These are phyloP conservation scores for Tephrocybe rancida DNA, from an alignment of 768 basidiomycete species.

Conservation along the genomic window DNA sequence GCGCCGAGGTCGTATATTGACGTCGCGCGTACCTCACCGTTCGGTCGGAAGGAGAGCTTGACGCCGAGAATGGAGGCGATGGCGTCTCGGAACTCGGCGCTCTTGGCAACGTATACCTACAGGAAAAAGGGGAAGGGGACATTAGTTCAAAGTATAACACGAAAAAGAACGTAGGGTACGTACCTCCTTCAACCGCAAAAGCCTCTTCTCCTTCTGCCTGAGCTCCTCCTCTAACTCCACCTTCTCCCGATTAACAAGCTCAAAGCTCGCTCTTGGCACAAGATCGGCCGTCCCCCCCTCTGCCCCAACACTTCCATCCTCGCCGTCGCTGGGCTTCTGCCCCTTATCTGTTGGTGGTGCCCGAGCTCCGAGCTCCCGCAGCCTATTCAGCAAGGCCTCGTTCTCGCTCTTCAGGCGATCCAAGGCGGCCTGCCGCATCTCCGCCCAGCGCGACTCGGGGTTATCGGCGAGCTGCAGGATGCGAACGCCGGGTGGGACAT, in stretches of 20 bases:
- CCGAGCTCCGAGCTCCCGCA: slow-evolving; percentile 53
- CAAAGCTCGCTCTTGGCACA: slow-evolving; percentile 82
- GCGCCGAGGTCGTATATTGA: slow-evolving; percentile 88
- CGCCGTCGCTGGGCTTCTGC: too few species aligned
- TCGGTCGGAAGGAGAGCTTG: slow-evolving; percentile 89
- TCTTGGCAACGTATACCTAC: slow-evolving; percentile 83
- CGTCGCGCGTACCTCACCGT: slow-evolving; percentile 88
- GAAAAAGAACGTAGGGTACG: slow-evolving; percentile 5
- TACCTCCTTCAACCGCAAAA: slow-evolving; percentile 81
- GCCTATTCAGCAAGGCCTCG: slow-evolving; percentile 68
- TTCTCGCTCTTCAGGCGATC: slow-evolving; percentile 84
- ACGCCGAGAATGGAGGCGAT: slow-evolving; percentile 89
- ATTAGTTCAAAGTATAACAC: not conserved
- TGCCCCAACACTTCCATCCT: not conserved
- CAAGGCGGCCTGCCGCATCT: slow-evolving; percentile 73
- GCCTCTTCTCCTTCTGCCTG: slow-evolving; percentile 79
- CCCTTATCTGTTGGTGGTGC: too few species aligned
- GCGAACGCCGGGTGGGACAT: slow-evolving; percentile 30
- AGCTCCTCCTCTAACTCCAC: slow-evolving; percentile 63
- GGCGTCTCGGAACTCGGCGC: slow-evolving; percentile 89
- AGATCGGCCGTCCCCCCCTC: slow-evolving; percentile 35
- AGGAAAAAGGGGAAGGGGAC: not conserved
- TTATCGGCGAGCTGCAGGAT: slow-evolving; percentile 16
- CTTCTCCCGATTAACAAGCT: slow-evolving; percentile 70
- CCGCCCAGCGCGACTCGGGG: slow-evolving; percentile 82